A percentile compares a stretch with the other conserved stretches of the same genome.
Conservation (phyloP, 2,329 filamentous ascomycete species). For the Massarina eburnea region DNA sequence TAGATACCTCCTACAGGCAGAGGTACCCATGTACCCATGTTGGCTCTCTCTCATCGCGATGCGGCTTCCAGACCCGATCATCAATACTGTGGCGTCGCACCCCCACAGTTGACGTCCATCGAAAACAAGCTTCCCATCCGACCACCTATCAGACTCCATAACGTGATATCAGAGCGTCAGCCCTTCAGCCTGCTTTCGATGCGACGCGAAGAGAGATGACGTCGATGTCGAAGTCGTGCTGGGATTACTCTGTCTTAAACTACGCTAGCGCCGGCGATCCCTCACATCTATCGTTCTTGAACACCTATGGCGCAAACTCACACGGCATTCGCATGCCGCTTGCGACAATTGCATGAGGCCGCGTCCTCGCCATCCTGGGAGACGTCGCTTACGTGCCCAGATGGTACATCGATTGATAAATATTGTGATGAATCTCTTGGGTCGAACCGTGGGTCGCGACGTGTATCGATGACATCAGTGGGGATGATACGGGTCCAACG, state of each 20-base stretch:
- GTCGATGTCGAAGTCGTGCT: not conserved
- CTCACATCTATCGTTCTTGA: not conserved
- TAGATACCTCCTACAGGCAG: no score
- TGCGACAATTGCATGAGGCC: no score
- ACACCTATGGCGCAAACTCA: not conserved
- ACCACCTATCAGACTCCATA: slow-evolving; percentile 2
- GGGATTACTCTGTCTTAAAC: not conserved
- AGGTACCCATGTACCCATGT: no score
- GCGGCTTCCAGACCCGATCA: slow-evolving; percentile 27
- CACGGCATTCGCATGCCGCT: not conserved
- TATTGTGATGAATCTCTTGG: no score
- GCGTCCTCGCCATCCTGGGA: no score
- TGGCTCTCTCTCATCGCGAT: no score
- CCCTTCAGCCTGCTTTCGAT: not conserved
- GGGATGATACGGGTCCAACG: not conserved
- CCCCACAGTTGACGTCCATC: slow-evolving; percentile 22
- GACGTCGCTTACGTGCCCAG: no score
- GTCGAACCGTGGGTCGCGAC: not conserved
- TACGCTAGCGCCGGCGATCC: not conserved
- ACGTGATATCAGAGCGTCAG: slow-evolving; percentile 1
- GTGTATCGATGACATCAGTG: slow-evolving; percentile 1
- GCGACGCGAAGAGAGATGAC: slow-evolving; percentile 2
- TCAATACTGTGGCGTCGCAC: slow-evolving; percentile 22
- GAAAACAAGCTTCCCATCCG: slow-evolving; percentile 11
- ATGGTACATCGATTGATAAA: no score